Percentiles rank a stretch among this genome's conserved stretches.
These are phyloP conservation scores for Polytrichum commune DNA, from an alignment of 225 moss, liverwort and hornwort genomes.

Conservation along the genomic window DNA sequence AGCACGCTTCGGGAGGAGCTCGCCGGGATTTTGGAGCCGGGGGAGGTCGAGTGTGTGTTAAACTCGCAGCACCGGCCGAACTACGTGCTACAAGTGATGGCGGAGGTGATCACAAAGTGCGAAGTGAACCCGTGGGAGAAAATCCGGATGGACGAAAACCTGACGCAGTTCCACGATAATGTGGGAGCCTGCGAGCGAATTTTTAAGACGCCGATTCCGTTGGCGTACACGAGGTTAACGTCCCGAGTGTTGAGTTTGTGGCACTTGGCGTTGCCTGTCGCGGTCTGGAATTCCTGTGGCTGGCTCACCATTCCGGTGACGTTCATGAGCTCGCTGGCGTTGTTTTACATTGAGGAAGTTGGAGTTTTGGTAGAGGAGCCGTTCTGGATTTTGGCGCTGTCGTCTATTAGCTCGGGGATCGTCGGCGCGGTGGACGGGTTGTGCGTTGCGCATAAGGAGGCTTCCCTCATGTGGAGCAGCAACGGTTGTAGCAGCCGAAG, in stretches of 20 bases:
- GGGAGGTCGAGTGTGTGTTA: neutral
- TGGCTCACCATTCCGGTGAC: conserved; percentile 51
- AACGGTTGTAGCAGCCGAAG: too few relatives aligned
- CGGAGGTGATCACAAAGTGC: neutral
- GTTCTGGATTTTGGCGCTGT: conserved; percentile 10
- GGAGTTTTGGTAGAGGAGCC: conserved; percentile 21
- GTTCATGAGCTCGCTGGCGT: conserved; percentile 12
- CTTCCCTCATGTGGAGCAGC: neutral
- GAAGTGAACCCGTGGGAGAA: neutral
- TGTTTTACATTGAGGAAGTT: conserved; percentile 22
- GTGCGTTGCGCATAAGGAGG: neutral
- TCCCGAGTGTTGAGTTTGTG: conserved; percentile 51
- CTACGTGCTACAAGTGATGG: neutral
- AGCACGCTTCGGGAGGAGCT: conserved; percentile 1
- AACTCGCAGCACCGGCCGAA: conserved; percentile 5
- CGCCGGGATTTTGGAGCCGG: neutral
- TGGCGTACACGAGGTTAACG: conserved; percentile 55
- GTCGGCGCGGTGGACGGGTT: neutral
- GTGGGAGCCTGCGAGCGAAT: conserved; percentile 52
- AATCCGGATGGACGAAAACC: conserved; percentile 30
- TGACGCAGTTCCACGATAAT: conserved; percentile 48
- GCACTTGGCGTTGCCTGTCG: conserved; percentile 22
- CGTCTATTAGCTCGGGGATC: neutral
- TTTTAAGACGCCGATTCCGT: conserved; percentile 42
- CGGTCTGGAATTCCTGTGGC: conserved; percentile 49